Base-by-base conservation (phyloP, 2,329 filamentous ascomycete species). In the Chalara sp. region DNA sequence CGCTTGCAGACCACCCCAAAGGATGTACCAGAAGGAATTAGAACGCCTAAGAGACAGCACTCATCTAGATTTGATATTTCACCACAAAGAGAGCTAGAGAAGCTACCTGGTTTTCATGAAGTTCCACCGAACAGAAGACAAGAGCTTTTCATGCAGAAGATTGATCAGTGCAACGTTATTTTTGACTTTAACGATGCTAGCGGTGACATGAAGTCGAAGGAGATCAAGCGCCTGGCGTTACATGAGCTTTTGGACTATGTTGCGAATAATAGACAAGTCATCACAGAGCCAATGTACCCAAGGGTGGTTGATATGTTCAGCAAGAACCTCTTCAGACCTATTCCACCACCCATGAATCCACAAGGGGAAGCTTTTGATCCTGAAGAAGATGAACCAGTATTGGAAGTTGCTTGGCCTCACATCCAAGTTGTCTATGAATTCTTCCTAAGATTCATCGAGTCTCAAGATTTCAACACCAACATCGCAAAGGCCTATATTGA, bases 351-450 rank as follows among this genome's bases (percentile, higher is more conserved):
- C 6, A 89, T 97, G 74, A 97, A 96, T 63, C 93, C 93, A 3
- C 93, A 97, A 71, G 93, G 93, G 54, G 93, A 99, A 69, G 93
- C 93, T 1, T 99, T 97, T 65, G 93, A 99, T 66, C 93, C 93
- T 1, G 93, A 99, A 70, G 93, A 99, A 73, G 93, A 99, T 61
- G 93, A 99, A 68, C 93, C 93, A 1, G 93, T 99, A 33, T 77
- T 99, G 52, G 93, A 99, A 73, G 93, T 99, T 35, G 93, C 93
- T 5, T 99, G 93, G 93, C 93, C 93, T 6, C 93, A 99, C 68
- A 99, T 99, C 54, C 93, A 99, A 72, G 93, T 99, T 51, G 93
- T 99, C 40, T 99, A 99, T 71, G 93, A 99, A 70, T 99, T 99
- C 76, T 99, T 99, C 76, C 76, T 99, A 56, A 82, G 93, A 53